phyloP scores from a whole-genome alignment of 768 basidiomycete genomes.

The Mycena crocata region DNA sequence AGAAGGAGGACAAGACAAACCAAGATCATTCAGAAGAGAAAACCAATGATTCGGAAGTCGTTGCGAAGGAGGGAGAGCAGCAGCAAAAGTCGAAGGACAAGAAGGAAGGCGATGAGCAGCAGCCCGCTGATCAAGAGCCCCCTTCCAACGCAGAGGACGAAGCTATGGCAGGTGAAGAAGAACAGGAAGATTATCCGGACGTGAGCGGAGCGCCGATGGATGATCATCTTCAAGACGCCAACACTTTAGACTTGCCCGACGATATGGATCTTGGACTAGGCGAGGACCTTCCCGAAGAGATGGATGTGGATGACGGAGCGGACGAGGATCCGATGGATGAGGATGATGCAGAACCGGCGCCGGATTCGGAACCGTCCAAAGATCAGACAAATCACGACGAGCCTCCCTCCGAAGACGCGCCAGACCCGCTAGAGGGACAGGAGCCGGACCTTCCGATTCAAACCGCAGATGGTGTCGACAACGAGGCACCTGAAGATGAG shows the following conservation, averaged over 20 bases:
- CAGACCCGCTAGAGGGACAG: constrained; percentile 48
- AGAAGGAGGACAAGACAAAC: constrained; percentile 66
- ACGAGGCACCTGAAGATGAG: constrained; percentile 45
- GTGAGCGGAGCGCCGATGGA: constrained; percentile 78
- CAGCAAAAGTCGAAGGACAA: constrained; percentile 48
- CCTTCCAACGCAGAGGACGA: constrained; percentile 41
- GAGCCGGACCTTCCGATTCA: constrained; percentile 43
- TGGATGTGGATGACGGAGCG: constrained; percentile 47
- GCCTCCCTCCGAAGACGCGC: constrained; percentile 35
- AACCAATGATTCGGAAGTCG: constrained; percentile 71
- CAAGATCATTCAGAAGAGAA: constrained; percentile 69
- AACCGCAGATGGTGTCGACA: constrained; percentile 45
- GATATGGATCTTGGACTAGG: constrained; percentile 72
- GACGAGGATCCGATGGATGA: constrained; percentile 50
- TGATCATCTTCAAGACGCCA: constrained; percentile 79
- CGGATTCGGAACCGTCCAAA: constrained; percentile 37
- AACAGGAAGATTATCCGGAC: constrained; percentile 57
- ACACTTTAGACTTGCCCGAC: constrained; percentile 91
- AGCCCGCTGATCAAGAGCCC: constrained; percentile 23
- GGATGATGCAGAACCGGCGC: constrained; percentile 44
- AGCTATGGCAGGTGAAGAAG: constrained; percentile 46
- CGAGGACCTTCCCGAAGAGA: constrained; percentile 50
- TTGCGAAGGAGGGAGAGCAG: constrained; percentile 78
- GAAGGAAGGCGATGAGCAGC: constrained; percentile 41
- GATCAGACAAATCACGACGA: constrained; percentile 40